Base-by-base conservation (phyloP, 2,329 filamentous ascomycete genomes). In the Exophiala sideris region DNA sequence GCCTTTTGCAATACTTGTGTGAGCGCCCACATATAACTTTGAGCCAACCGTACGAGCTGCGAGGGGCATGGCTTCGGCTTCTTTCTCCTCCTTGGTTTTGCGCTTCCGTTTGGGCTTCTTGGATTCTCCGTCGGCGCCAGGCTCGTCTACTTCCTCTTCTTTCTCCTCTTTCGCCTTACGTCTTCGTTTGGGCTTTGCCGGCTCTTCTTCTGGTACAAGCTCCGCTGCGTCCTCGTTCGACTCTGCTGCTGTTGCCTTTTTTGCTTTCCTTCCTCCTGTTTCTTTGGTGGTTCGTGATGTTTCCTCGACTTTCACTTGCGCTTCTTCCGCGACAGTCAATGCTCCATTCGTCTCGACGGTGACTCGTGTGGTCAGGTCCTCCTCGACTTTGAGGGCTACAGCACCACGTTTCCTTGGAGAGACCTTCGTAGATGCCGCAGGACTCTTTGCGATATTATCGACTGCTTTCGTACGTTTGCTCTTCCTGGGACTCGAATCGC, bases 1-100 rank as follows among this genome's bases (percentile, higher is more conserved):
- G 88, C 89, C 92, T 76, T 91, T 92, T 24, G 94, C 91, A 59
- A 82, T 85, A 70, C 88, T 94, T 57, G 97, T 90, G 70, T 99
- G 94, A 1, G 94, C 94, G 12, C 94, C 94, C 51, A 99, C 86
- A 65, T 88, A 86, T 80, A 96, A 88, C 68, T 86, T 85, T 58
- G 92, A 76, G 1, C 84, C 82, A 3, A 79, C 72, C 0, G 90
- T 91, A 34, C 94, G 81, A 21, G 78, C 74, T 16, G 84, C 86
- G 1, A 96, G 71, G 0, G 88, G 84, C 76, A 83, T 82, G 8
- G 74, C 72, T 60, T 78, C 77, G 47, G 76, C 73, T 50, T 76
- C 73, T 59, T 82, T 80, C 56, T 82, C 79, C 62, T 80, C 77
- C 61, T 83, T 80, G 36, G 77, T 78, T 66, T 81, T 84, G 11